Evolutionary conservation across 2,329 filamentous ascomycete species (phyloP), one percentile per base, ranked within the genome.

Genomic region (Xylaria sp.): DNA sequence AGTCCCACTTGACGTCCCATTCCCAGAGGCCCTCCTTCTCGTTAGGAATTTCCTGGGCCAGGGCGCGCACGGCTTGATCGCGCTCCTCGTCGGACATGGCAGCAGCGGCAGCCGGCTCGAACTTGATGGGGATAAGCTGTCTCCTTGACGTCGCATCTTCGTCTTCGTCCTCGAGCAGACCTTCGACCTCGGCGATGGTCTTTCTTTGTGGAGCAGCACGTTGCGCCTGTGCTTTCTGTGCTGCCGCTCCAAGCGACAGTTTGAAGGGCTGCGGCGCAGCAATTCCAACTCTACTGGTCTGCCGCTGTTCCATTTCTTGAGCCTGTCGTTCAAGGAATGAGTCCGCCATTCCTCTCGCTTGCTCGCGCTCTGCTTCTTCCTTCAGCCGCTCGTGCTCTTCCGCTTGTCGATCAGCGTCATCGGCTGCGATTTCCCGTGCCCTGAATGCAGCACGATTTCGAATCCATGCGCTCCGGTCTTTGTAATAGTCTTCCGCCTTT

Each of bases 1-100:
- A 91, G 47, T 95, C 89, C 94, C 94, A 99, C 65, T 92, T 90
- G 70, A 99, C 86, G 17, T 88, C 78, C 91, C 92, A 97, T n/a
- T 81, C 83, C 91, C 93, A 99, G 2, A 99, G 79, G 0, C 90
- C 91, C 2, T 89, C 86, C 71, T 89, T 91, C 68, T 94, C 89
- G 13, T 86, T 88, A 0, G 94, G 94, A 60, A 99, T 97, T 70
- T 97, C 92, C 50, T 88, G 85, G 0, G 93, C 94, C 49, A 99
- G 80, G 48, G 92, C 85, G 60, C 88, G 83, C 18, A 92, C 88
- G 0, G 91, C 91, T 67, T 91, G 87, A 42, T 88, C 86, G 37
- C 93, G 84, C 71, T 99, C 93, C 72, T 96, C 92, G 50, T 96
- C 91, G 1, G 89, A 87, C 76, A 94, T 89, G 57, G 81, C 80